Conservation (phyloP, 148 eudicot genomes). For the Simmondsia chinensis region DNA sequence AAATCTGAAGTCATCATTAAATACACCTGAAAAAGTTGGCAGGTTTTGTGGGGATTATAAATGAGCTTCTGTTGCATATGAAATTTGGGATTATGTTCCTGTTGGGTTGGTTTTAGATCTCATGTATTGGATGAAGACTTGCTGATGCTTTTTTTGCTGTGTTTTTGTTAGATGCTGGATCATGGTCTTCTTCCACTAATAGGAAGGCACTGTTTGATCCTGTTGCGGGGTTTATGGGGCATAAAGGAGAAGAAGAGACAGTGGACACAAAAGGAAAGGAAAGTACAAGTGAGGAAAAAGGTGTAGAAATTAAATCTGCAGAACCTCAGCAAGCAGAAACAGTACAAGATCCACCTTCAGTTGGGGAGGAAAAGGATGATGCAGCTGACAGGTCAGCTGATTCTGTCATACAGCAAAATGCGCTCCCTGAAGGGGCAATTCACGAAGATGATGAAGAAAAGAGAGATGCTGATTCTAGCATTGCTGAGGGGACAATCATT, state of each 20-base stretch:
- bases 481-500: conserved; percentile 15
- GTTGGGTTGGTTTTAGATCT: neutral
- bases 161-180: conserved; percentile 40
- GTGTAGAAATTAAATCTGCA: conserved; percentile 12
- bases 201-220: conserved; percentile 52
- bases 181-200: conserved; percentile 47
- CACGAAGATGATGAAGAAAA: conserved; percentile 10
- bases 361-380: conserved; percentile 22
- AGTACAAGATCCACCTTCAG: conserved; percentile 19
- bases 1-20: no score
- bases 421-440: conserved; percentile 19
- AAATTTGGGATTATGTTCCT: no score
- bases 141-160: conserved; percentile 3
- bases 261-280: conserved; percentile 17
- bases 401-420: conserved; percentile 14
- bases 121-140: neutral
- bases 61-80: no score
- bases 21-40: no score
- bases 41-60: no score
- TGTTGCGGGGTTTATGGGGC: conserved; percentile 63
- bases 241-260: conserved; percentile 37
- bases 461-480: conserved; percentile 3
- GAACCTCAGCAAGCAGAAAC: conserved; percentile 26
- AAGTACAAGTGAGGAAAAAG: conserved; percentile 6
- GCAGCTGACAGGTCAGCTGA: conserved; percentile 17